Conservation (phyloP, 192 early-diverging fungal species). For the Spinellus fusiger region DNA sequence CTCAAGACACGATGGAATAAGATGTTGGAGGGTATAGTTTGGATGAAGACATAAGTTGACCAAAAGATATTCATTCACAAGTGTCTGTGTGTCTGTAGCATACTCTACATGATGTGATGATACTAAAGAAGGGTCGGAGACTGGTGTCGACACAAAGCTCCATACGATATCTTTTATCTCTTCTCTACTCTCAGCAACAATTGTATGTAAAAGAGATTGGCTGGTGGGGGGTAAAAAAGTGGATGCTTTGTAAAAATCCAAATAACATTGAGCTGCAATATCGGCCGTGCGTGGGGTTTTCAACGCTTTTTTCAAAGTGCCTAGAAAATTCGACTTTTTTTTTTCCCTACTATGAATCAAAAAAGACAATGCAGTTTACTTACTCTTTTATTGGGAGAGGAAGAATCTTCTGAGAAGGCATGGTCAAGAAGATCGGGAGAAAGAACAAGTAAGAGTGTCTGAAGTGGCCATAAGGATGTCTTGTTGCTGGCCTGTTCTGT, state of each 20-base stretch:
- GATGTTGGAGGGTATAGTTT: constrained; percentile 54
- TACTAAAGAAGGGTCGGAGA: not conserved
- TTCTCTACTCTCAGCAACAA: constrained; percentile 62
- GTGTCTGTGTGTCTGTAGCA: constrained; percentile 57
- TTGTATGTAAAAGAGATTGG: constrained; percentile 47
- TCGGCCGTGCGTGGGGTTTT: constrained; percentile 47
- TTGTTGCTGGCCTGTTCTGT: constrained; percentile 51
- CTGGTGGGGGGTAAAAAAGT: constrained; percentile 56
- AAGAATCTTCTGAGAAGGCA: constrained; percentile 45
- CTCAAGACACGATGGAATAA: constrained; percentile 63
- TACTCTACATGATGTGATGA: constrained; percentile 24
- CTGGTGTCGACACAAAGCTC: constrained; percentile 14
- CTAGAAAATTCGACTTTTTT: constrained; percentile 46
- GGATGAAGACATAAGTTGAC: constrained; percentile 67
- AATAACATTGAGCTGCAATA: constrained; percentile 59
- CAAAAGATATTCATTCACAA: constrained; percentile 64
- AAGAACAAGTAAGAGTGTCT: constrained; percentile 73
- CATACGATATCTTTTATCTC: constrained; percentile 52
- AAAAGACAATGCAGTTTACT: constrained; percentile 59
- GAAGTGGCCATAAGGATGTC: constrained; percentile 76
- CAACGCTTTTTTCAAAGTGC: constrained; percentile 44
- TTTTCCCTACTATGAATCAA: constrained; percentile 36
- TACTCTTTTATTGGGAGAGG: constrained; percentile 45
- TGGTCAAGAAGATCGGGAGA: constrained; percentile 72
- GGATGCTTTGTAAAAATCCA: constrained; percentile 66